Evolutionary conservation across 305 asterid species (phyloP), one percentile per base, ranked within the genome.

Genomic region (Fraxinus albicans): DNA sequence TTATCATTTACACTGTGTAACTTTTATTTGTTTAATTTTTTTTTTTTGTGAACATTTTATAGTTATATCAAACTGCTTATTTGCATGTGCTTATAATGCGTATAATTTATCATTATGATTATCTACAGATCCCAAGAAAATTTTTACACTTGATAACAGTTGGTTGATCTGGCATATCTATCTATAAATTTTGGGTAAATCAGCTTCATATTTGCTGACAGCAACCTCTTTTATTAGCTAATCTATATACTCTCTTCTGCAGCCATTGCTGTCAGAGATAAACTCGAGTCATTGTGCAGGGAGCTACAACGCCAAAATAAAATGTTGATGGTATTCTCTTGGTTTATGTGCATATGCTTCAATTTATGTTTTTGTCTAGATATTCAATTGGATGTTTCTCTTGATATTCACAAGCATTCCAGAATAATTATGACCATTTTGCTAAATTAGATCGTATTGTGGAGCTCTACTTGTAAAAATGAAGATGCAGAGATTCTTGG

Each of bases 241-340:
- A 85, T 50, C 21, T 63, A 19, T 84, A 44, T 84, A 77, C 80
- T 85, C 44, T 89, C 77, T 85, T 79, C 73, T 92, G 90, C 94
- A 96, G 99, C 98, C 83, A 75, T 93, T 87, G 83, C 98, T 74
- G 98, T 96, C 76, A 92, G 97, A 86, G 97, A 92, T 91, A 96
- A 90, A 89, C 98, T 96, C 25, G 99, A 96, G 91, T 94, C 99
- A 77, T 83, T 94, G 82, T 96, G 98, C 90, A 90, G 99, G 85
- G 99, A 94, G 92, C 90, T 96, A 89, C 99, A 96, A 87, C 97
- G 97, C 25, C 98, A 96, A 87, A 96, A 96, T 90, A 96, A 96
- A 87, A 79, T 88, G 83, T 88, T 96, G 81, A 92, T 93, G 98
- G 98, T 94, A 94, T 55, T 19, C 78, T 70, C 82, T 83, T 86